Evolutionary conservation across 345 rosid species (phyloP).

Genomic region (Noccaea caerulescens): DNA sequence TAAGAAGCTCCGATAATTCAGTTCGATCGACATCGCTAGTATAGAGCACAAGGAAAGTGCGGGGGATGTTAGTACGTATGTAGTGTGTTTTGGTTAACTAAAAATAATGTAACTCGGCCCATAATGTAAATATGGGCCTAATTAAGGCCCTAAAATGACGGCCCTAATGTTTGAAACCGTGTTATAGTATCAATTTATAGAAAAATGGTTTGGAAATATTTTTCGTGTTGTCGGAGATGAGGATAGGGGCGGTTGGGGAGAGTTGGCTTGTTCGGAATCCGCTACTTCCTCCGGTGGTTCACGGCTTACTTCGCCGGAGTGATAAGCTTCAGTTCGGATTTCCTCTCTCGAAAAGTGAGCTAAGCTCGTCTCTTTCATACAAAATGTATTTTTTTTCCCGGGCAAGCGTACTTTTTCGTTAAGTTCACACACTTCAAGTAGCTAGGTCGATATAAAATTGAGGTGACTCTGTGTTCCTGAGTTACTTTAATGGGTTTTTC

Average conservation of each 20-base stretch:
- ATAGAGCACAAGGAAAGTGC: background rate
- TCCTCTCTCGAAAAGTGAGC: conserved; percentile 36
- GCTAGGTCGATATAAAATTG: background rate
- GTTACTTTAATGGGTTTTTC: background rate
- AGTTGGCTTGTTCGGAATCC: conserved; percentile 28
- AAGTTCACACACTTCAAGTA: background rate
- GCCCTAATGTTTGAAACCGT: conserved; percentile 1
- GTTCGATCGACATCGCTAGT: conserved; percentile 11
- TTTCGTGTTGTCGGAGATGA: conserved; percentile 31
- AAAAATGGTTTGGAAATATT: background rate
- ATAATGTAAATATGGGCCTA: conserved; percentile 19
- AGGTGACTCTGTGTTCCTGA: background rate
- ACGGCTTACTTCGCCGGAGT: conserved; percentile 8
- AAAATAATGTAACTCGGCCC: background rate
- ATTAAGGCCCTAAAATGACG: background rate
- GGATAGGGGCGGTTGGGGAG: conserved; percentile 27
- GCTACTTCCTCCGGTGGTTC: conserved; percentile 19
- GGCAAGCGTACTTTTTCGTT: background rate
- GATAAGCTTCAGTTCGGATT: conserved; percentile 12
- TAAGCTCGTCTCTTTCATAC: conserved; percentile 20
- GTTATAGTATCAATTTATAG: background rate
- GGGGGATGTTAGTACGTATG: background rate
- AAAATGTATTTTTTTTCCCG: background rate
- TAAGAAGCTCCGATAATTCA: conserved; percentile 31
- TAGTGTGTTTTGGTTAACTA: background rate